Evolutionary conservation across 768 basidiomycete genomes (phyloP), one percentile per base, ranked within the genome.

Genomic region (Agrocybe praecox): DNA sequence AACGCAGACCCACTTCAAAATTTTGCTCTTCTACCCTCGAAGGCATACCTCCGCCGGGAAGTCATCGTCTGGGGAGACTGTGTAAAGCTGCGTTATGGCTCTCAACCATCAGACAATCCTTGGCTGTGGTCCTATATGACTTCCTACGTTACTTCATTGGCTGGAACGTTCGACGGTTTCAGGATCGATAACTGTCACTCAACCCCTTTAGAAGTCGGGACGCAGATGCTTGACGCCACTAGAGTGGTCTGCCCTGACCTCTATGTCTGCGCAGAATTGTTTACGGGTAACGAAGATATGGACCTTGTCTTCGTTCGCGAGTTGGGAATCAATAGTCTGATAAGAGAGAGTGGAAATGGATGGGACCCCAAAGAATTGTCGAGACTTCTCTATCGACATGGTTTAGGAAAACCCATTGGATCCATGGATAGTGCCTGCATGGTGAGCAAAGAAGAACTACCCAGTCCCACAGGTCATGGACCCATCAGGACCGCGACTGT

Each of bases 51-150:
- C 45, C 89, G 94, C 21, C 90, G 97, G 48, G 93, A 98, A 71
- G 94, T 99, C 53, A 98, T 98, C 63, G 94, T 88, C 22, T 99
- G 97, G 97, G 87, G 88, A 44, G 97, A 99, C 72, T 98, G 97
- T 67, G 97, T 99, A 67, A 99, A 99, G 69, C 82, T 98, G 44
- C 93, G 97, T 32, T 99, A 97, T 66, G 97, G 97, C 2, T 78
- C 82, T 15, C 81, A 80, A 7, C 89, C 90, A 2, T 75, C 81
- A 0, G 88, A 88, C 60, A 97, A 96, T 70, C 94, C 94, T 0
- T 98, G 92, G 92, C 76, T 98, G 43, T 99, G 97, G 97, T 69
- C 82, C 32, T 88, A 94, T 72, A 98, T 98, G 86, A 88, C 81
- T 11, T 74, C 78, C 52, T 98, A 99, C 63, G 92, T 95, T 55